Conservation (phyloP, 352 stramenopile genomes). For the Phytophthora sansomeana region DNA sequence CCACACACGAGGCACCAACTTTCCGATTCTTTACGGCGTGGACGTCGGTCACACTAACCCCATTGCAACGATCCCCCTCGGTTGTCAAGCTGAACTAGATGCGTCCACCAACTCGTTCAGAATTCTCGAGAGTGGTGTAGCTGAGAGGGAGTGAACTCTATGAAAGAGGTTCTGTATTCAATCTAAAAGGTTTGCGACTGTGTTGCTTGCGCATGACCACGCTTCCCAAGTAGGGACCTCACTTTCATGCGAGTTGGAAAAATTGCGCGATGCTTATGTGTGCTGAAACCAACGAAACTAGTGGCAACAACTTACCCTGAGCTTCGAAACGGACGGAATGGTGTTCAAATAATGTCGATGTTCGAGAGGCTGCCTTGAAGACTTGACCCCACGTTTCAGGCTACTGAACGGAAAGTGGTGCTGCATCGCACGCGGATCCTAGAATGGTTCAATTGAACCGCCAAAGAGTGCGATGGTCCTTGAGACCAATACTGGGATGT, state of each 20-base stretch:
- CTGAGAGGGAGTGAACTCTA: conserved; percentile 1
- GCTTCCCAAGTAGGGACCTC: conserved; percentile 3
- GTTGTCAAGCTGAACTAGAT: conserved; percentile 51
- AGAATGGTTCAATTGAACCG: conserved; percentile 6
- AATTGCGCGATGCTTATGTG: not conserved
- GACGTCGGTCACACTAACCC: conserved; percentile 71
- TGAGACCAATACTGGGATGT: not conserved
- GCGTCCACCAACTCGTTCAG: conserved; percentile 37
- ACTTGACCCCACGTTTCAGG: not conserved
- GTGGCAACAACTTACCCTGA: too few species aligned
- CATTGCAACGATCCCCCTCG: conserved; percentile 59
- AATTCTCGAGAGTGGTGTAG: conserved; percentile 45
- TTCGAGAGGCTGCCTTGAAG: not conserved
- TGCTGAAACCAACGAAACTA: conserved; percentile 4
- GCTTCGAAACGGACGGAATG: conserved; percentile 8
- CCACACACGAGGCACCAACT: conserved; percentile 54
- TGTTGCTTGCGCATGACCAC: conserved; percentile 10
- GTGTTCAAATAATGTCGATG: conserved; percentile 9
- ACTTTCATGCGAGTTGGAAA: too few species aligned
- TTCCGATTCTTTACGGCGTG: conserved; percentile 70
- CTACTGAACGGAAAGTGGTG: conserved; percentile 4
- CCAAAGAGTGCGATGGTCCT: too few species aligned
- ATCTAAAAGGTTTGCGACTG: conserved; percentile 6
- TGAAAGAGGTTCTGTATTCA: not conserved
- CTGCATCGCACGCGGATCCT: not conserved